Base-by-base conservation (phyloP, 495 filamentous ascomycete genomes). In the Hypoxylon perforatum region DNA sequence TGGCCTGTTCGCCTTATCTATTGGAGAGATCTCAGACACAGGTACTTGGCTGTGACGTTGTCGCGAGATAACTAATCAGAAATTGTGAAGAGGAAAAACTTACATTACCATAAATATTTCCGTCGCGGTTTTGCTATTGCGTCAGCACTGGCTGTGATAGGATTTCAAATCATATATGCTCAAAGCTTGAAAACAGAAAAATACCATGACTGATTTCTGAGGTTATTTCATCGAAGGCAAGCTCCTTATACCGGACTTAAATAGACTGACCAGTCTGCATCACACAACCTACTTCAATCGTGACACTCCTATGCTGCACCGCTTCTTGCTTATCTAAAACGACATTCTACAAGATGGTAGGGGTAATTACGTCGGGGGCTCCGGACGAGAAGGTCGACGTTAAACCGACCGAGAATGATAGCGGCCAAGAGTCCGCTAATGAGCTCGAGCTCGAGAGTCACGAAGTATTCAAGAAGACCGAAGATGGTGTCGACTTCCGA, bases 401-500 rank as follows among this genome's bases (percentile, higher is more conserved):
- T 33, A 51, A 25, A 12, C 19, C 45, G 23, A 9, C 45, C 14
- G 21, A 44, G n/a, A 15, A 23, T 12, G 8, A 15, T 11, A 58
- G 36, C 11, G 21, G 21, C 17, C 42, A 36, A 1, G 61, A 44
- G 19, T 57, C 45, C 4, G 39, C 51, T 5, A 52, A 54, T 11
- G 67, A 73, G 23, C 69, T 76, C 23, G 68, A 70, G 22, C 67
- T 74, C 35, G 72, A 75, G 39, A 65, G 73, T 11, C 62, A 76
- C 59, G 84, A 87, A 65, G 79, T 87, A 42, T 87, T 86, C 76
- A 81, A 82, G 65, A 79, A 72, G 63, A 79, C 74, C 1, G 76
- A 80, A 18, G 79, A 79, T 44, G 77, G 78, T 10, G 83, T 86
- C 19, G 74, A 86, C 56, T 87, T 87, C 67, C 78, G 85, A n/a